phyloP scores from a whole-genome alignment of 164 flowering plant genomes.

The Taxillus chinensis region DNA sequence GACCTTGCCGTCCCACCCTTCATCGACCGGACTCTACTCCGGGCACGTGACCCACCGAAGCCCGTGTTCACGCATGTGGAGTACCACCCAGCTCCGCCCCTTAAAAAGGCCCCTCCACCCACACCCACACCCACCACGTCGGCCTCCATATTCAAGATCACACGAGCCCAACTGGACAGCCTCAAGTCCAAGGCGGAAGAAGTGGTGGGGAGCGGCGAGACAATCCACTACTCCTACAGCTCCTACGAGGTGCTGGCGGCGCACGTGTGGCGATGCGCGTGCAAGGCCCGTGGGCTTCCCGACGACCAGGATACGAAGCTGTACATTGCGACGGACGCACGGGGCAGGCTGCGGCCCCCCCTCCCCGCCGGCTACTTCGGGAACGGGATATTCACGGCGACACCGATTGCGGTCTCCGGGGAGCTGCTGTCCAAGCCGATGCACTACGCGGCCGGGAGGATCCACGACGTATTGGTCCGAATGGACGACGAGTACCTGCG shows the following conservation, averaged over 20 bases:
- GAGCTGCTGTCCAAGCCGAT: constrained; percentile 40
- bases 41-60: constrained; percentile 53
- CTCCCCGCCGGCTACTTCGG: constrained; percentile 63
- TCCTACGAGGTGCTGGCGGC: constrained; percentile 60
- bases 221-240: constrained; percentile 22
- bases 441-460: constrained; percentile 36
- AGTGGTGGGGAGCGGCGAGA: constrained; percentile 20
- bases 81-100: constrained; percentile 43
- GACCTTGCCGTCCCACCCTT: constrained; percentile 41
- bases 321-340: constrained; percentile 54
- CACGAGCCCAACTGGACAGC: constrained; percentile 32
- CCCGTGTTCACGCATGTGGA: constrained; percentile 55
- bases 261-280: constrained; percentile 53
- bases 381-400: constrained; percentile 49
- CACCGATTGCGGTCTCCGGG: constrained; percentile 42
- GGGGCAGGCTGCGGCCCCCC: constrained; percentile 41
- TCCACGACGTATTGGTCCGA: constrained; percentile 40
- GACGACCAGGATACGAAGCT: constrained; percentile 46
- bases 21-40: constrained; percentile 57
- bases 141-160: constrained; percentile 39
- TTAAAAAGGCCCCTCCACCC: too few relatives aligned
- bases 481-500: constrained; percentile 56
- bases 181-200: constrained; percentile 46
- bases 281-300: constrained; percentile 44
- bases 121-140: constrained; percentile 12